Evolutionary conservation across 2,329 filamentous ascomycete species (phyloP).

Genomic region (Beauveria bassiana): DNA sequence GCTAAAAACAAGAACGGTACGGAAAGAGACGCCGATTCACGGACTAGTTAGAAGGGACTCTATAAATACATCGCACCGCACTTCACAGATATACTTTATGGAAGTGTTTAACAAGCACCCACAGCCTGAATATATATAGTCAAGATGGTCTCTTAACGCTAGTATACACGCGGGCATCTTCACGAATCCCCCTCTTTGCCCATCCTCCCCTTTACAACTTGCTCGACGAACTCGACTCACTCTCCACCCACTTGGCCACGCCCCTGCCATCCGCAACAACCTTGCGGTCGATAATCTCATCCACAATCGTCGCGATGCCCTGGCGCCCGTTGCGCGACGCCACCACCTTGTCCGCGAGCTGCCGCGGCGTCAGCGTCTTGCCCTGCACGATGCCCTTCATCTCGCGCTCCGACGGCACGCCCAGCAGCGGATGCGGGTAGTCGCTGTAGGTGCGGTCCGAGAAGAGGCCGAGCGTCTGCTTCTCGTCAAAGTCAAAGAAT

Average conservation of each 20-base stretch:
- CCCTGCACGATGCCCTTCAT: conserved; percentile 38
- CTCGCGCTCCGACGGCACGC: conserved; percentile 65
- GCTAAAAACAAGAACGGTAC: too few relatives aligned
- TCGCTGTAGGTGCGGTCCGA: conserved; percentile 54
- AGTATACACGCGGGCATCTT: conserved; percentile 9
- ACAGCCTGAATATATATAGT: not conserved
- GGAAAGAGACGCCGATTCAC: too few relatives aligned
- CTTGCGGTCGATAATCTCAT: conserved; percentile 60
- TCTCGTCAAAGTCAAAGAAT: conserved; percentile 57
- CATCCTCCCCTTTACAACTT: conserved; percentile 18
- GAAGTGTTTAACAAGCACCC: not conserved
- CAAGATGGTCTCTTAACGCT: not conserved
- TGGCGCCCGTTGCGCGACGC: conserved; percentile 54
- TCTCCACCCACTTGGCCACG: conserved; percentile 31
- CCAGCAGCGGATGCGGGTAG: conserved; percentile 66
- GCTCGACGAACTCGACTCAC: conserved; percentile 24
- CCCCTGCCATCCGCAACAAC: conserved; percentile 40
- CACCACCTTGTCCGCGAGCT: conserved; percentile 58
- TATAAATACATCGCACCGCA: too few relatives aligned
- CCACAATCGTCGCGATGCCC: conserved; percentile 59
- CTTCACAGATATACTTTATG: not conserved
- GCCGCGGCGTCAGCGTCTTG: conserved; percentile 35
- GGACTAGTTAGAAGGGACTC: too few relatives aligned
- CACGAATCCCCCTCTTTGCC: not conserved
- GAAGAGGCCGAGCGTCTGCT: conserved; percentile 50